Conservation (phyloP, 208 protist genomes). For the Acanthamoeba lugdunensis region DNA sequence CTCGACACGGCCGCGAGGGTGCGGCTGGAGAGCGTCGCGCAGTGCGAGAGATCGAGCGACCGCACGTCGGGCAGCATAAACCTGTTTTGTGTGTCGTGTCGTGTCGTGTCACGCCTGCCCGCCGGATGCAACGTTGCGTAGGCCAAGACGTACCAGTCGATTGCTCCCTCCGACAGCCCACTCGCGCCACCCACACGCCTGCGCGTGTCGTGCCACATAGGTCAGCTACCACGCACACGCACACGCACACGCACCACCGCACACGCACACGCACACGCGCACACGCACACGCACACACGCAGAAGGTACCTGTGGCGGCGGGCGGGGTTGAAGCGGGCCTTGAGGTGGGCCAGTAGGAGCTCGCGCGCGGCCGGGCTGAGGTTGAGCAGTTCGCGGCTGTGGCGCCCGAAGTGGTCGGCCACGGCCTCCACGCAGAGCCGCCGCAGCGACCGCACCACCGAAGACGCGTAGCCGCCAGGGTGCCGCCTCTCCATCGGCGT, state of each 20-base stretch:
- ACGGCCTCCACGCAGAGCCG: slow-evolving; percentile 1
- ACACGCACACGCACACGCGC: no score
- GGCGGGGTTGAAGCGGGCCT: slow-evolving; percentile 16
- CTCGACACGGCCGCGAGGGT: background rate
- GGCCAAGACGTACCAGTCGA: background rate
- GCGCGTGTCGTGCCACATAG: background rate
- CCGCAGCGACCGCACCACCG: background rate
- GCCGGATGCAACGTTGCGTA: background rate
- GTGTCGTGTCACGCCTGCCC: no score
- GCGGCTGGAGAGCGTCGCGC: background rate
- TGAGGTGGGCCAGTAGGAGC: slow-evolving; percentile 22
- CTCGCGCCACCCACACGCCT: background rate
- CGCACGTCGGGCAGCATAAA: slow-evolving; percentile 8
- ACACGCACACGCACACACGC: background rate
- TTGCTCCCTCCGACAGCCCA: background rate
- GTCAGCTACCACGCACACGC: background rate
- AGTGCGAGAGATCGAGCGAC: slow-evolving; percentile 6
- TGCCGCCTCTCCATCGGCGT: background rate
- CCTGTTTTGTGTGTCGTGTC: background rate
- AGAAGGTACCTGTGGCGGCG: background rate
- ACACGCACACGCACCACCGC: no score
- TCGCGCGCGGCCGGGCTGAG: background rate
- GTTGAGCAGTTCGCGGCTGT: slow-evolving; percentile 6
- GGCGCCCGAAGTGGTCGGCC: slow-evolving; percentile 14
- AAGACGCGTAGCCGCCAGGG: background rate